Conservation (phyloP, 257 asterid species). For the Salvia rosmarinus region DNA sequence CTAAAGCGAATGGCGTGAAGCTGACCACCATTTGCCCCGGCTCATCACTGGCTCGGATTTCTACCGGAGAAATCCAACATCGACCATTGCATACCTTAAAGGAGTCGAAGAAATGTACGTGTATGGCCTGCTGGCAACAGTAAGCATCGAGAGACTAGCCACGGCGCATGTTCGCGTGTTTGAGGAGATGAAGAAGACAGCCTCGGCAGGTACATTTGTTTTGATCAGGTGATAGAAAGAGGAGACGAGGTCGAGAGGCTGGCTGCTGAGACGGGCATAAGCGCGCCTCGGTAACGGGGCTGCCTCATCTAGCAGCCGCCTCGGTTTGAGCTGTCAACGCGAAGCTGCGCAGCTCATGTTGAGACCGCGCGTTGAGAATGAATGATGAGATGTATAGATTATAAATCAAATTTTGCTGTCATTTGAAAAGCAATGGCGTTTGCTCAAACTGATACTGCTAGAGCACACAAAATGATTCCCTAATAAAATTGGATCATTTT, state of each 20-base stretch:
- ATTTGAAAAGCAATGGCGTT: neutral
- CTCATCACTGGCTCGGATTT: constrained; percentile 74
- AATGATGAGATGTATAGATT: neutral
- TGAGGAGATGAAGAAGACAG: constrained; percentile 68
- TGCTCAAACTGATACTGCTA: neutral
- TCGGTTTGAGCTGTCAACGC: constrained; percentile 51
- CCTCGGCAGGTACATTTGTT: constrained; percentile 75
- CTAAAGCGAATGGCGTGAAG: constrained; percentile 57
- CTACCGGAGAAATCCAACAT: constrained; percentile 54
- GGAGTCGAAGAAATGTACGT: constrained; percentile 75
- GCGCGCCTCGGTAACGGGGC: constrained; percentile 38
- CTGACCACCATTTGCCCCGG: constrained; percentile 74
- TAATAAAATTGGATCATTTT: no score
- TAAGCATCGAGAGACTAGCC: constrained; percentile 61
- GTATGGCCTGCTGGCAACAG: constrained; percentile 64
- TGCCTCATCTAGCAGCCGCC: constrained; percentile 40
- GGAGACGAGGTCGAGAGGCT: constrained; percentile 56
- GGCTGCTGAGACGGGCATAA: constrained; percentile 56
- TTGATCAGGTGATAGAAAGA: constrained; percentile 52
- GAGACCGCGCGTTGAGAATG: constrained; percentile 47
- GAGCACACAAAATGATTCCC: no score
- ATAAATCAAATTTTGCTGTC: constrained; percentile 13
- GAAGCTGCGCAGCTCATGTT: constrained; percentile 58
- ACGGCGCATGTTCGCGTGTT: constrained; percentile 69
- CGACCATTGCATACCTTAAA: constrained; percentile 83